Evolutionary conservation across 495 filamentous ascomycete genomes (phyloP), one percentile per base, ranked within the genome.

Genomic region (Penicillium roqueforti): DNA sequence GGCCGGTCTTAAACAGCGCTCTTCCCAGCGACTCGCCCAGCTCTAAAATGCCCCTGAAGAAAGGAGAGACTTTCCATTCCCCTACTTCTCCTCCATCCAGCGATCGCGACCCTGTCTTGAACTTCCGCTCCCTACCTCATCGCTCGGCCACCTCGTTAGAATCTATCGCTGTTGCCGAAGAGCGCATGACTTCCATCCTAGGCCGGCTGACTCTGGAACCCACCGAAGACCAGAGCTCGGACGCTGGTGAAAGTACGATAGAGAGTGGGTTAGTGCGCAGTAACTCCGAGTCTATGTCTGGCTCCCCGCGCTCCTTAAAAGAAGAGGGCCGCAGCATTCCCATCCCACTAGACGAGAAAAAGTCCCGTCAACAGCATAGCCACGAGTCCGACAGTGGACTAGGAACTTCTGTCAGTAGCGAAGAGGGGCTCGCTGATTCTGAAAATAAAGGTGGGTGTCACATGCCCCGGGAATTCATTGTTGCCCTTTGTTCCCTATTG

Each of bases 361-460:
- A 65, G 55, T 25, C 51, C 43, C 61, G 51, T 5, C 53, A 57
- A 47, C 63, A 56, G 32, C 66, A 75, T 51, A 62, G 65, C 41
- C 76, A 78, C 54, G 65, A 68, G 10, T 78, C 75, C 1, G 77
- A 81, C 63, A 81, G 79, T 60, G 79, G 78, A 6, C 60, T 87
- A 22, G 83, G 83, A 34, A 77, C 80, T 13, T 84, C 82, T 37
- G 64, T 86, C 36, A 60, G 66, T 47, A 72, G 68, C 47, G 51
- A 52, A 25, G 62, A 69, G 51, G 57, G 58, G 16, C 37, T 62
- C 19, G 47, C 62, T 46, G 63, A 60, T 19, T 56, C 60, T 1
- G 40, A 57, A 25, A 56, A 56, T 11, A 55, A 67, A 58, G 56
- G 61, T 67, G 31, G 16, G 49, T 44, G 51, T 47, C 19, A 37